Evolutionary conservation across 148 eudicot species (phyloP), one percentile per base, ranked within the genome.

Genomic region (Rhododendron simsii): DNA sequence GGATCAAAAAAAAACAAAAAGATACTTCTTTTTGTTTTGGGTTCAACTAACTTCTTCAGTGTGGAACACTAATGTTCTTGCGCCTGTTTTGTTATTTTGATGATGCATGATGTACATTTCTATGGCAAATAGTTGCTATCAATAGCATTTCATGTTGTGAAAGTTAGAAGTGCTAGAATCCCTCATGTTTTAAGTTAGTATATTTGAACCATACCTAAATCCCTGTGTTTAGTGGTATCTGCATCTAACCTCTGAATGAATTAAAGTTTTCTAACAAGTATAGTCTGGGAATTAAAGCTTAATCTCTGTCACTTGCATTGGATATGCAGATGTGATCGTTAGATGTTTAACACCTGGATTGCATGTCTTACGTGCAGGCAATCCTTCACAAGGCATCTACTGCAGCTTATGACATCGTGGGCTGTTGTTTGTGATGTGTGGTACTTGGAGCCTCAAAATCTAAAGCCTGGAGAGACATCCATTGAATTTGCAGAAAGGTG

Each of bases 371-470:
- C 82, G 26, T 89, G 87, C 96, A 98, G 98, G 87, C 99, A 98
- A 85, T 98, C 99, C 63, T 98, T 98, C 87, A 98, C 99, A 76
- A 98, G 44, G 86, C 99, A 98, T 90, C 90, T 95, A 83, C 91
- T 98, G 89, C 99, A 95, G 93, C 94, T 98, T 77, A 98, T 98
- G 99, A 93, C 98, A 12, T 98, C 98, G 9, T 98, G 98, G 99
- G 99, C 98, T 88, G 98, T 98, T 84, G 98, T 98, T 85, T 98
- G 99, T 92, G 98, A 98, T 87, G 99, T 98, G 37, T 98, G 99
- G 99, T 98, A 94, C 90, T 73, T 98, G 90, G 99, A 98, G 86
- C 99, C 98, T 80, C 99, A 98, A 87, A 94, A 90, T 75, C 84
- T 95, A 76, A 95, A 85, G 89, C 92, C 96, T 45, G 98, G 98